Evolutionary conservation across 1,284 basidiomycete genomes (phyloP), one percentile per base, ranked within the genome.

Genomic region (Tilletia setariae): DNA sequence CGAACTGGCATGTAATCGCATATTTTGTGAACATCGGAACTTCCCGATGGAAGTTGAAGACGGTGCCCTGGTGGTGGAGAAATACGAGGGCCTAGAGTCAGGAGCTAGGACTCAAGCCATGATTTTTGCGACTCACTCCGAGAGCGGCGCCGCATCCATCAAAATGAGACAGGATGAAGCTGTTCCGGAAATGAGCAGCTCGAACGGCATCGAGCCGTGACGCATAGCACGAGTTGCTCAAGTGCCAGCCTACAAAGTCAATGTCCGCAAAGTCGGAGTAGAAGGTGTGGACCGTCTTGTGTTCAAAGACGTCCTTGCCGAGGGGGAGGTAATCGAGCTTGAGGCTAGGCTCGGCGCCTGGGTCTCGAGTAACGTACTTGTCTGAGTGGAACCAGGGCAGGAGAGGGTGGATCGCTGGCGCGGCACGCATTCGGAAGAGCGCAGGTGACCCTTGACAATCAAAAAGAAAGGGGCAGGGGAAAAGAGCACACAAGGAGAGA

Each of bases 31-130:
- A 59, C 43, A 75, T 43, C 11, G 76, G 76, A 21, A 79, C 68
- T 35, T 79, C 77, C n/a, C 66, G 66, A 59, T 77, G 76, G 51
- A 71, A 77, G 62, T 66, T 74, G 69, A 74, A 77, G 19, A 59
- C 67, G 0, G 69, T 68, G 0, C 75, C 76, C 53, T 59, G 53
- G 19, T 44, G 13, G n/a, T 40, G n/a, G n/a, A 43, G 32, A 19
- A 63, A 2, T 11, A n/a, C n/a, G n/a, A n/a, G n/a, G n/a, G n/a
- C n/a, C n/a, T n/a, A n/a, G n/a, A n/a, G n/a, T n/a, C n/a, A 28
- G 43, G 63, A 63, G 16, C 19, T 2, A 64, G 44, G 6, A 64
- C 19, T 23, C 2, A 64, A n/a, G 21, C 63, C 23, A 23, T 35
- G 1, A 63, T n/a, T 23, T 19, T 63, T 23, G 28, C 4, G 1